Evolutionary conservation across 1,284 basidiomycete genomes (phyloP), one percentile per base, ranked within the genome.

Genomic region (Pseudozyma sp.): DNA sequence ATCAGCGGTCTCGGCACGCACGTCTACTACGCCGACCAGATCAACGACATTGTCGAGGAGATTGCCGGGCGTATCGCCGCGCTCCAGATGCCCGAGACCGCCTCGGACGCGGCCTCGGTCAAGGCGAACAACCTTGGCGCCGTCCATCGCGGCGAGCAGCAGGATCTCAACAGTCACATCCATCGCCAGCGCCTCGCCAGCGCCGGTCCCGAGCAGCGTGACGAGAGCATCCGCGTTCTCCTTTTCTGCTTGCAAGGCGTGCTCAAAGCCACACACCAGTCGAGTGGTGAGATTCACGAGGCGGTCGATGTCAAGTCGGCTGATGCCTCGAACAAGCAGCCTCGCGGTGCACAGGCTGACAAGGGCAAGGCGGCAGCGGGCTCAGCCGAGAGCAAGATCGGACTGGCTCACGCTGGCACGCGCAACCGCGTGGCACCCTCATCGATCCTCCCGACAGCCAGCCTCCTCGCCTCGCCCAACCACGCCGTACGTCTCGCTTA

Each of bases 11-110:
- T 98, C 17, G 92, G 92, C 34, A 90, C 91, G 7, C 94, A 97
- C 83, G 90, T 96, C 58, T 96, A 97, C 87, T 97, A 98, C 83
- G 92, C 93, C 48, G 96, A 97, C 83, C 96, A 99, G 86, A 93
- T 96, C 68, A 93, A 94, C 82, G 95, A 97, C 84, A 90, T 97
- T 54, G 90, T 93, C 13, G 90, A 90, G 68, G 94, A 97, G 84
- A 87, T 96, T 31, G 89, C 93, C 43, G 89, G 88, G 62, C 90
- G 93, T 29, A 88, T 97, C n/a, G 87, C 89, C 5, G 86, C 88
- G 0, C 86, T 94, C 29, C 92, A 94, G 80, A 87, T 88, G 14
- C 90, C 89, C 71, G 90, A 90, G 14, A 51, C 82, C 88, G 19
- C 86, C 84, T 43, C 88, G 16, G 67, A 63, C 29, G 74, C 68